Evolutionary conservation across 805 yeast species (phyloP).

Genomic region (Geotrichum ghanense): DNA sequence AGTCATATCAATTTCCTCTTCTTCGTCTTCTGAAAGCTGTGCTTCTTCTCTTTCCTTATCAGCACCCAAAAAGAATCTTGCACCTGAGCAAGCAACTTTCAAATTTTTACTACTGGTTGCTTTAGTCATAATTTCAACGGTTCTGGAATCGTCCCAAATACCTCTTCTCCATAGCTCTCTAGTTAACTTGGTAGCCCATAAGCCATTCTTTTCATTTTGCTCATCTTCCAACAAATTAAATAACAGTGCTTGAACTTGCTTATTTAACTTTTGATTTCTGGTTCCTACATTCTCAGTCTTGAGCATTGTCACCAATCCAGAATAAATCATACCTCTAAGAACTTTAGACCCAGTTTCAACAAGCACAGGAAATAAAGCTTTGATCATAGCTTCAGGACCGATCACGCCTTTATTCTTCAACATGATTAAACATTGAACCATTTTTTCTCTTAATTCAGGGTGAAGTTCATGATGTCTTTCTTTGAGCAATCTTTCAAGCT

Average conservation of each 20-base stretch:
- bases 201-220: slow-evolving; percentile 60
- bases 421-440: slow-evolving; percentile 82
- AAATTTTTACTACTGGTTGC: slow-evolving; percentile 70
- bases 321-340: slow-evolving; percentile 71
- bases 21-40: slow-evolving; percentile 60
- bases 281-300: slow-evolving; percentile 81
- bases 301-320: slow-evolving; percentile 63
- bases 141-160: slow-evolving; percentile 94
- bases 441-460: slow-evolving; percentile 83
- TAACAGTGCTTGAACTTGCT: slow-evolving; percentile 82
- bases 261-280: slow-evolving; percentile 79
- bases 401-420: slow-evolving; percentile 76
- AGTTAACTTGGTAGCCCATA: slow-evolving; percentile 94
- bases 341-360: slow-evolving; percentile 62
- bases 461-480: slow-evolving; percentile 73
- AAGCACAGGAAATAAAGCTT: slow-evolving; percentile 79
- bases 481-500: slow-evolving; percentile 53
- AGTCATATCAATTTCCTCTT: slow-evolving; percentile 55
- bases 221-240: slow-evolving; percentile 78
- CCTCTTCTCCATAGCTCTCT: slow-evolving; percentile 97
- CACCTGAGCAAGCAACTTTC: slow-evolving; percentile 85
- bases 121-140: slow-evolving; percentile 96
- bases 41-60: slow-evolving; percentile 88
- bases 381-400: slow-evolving; percentile 68
- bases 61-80: slow-evolving; percentile 84